Evolutionary conservation across 192 early-diverging fungal species (phyloP).

Genomic region (Umbelopsis sp.): DNA sequence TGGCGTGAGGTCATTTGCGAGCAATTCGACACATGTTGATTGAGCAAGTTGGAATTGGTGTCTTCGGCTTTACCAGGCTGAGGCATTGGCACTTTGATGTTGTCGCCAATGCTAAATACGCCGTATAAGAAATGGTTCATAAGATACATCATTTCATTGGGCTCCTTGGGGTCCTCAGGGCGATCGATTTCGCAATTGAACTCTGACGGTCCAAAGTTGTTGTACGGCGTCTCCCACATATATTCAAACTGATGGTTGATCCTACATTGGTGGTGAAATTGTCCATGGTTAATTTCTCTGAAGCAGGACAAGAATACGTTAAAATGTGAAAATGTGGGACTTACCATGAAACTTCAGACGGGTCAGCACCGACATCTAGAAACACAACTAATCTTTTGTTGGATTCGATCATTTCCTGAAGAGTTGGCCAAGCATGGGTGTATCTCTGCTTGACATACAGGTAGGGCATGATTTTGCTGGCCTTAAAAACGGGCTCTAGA

Average conservation of each 20-base stretch:
- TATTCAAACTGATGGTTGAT: slow-evolving; percentile 60
- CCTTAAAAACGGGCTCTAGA: slow-evolving; percentile 30
- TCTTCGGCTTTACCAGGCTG: slow-evolving; percentile 37
- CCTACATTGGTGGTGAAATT: slow-evolving; percentile 29
- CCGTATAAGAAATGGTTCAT: slow-evolving; percentile 74
- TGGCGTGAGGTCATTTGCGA: slow-evolving; percentile 34
- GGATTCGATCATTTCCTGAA: slow-evolving; percentile 55
- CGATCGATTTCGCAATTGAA: slow-evolving; percentile 63
- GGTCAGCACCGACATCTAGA: slow-evolving; percentile 50
- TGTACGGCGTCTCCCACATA: slow-evolving; percentile 69
- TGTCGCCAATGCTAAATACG: slow-evolving; percentile 28
- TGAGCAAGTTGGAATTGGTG: slow-evolving; percentile 57
- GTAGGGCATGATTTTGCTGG: slow-evolving; percentile 23
- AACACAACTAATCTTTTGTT: slow-evolving; percentile 65
- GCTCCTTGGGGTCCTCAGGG: slow-evolving; percentile 29
- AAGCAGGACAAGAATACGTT: too few species aligned
- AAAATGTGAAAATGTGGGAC: background rate
- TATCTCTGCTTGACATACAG: slow-evolving; percentile 22
- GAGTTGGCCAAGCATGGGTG: slow-evolving; percentile 59
- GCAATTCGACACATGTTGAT: slow-evolving; percentile 57
- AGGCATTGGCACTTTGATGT: slow-evolving; percentile 45
- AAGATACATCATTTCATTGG: slow-evolving; percentile 51
- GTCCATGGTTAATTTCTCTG: background rate
- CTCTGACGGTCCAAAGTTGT: slow-evolving; percentile 36
- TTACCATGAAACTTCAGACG: slow-evolving; percentile 8